Conservation (phyloP, 2,329 filamentous ascomycete genomes). For the Epichloe coenophiala region DNA sequence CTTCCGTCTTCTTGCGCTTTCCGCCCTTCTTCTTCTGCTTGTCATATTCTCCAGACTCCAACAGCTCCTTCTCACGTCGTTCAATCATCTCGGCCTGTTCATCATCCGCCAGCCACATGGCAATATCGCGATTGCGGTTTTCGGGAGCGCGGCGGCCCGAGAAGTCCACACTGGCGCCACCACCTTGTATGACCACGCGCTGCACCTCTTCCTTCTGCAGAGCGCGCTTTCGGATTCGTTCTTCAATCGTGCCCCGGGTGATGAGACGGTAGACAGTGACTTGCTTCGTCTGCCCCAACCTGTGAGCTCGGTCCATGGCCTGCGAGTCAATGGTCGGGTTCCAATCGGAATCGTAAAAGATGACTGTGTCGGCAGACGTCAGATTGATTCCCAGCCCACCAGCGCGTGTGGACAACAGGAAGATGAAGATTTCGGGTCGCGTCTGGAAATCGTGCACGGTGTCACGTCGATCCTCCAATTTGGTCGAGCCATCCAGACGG, state of each 20-base stretch:
- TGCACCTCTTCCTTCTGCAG: constrained; percentile 98
- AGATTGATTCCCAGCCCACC: constrained; percentile 97
- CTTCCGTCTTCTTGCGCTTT: constrained; percentile 40
- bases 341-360: constrained; percentile 99
- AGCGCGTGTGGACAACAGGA: constrained; percentile 87
- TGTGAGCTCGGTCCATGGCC: constrained; percentile 97
- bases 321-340: constrained; percentile 98
- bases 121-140: constrained; percentile 94
- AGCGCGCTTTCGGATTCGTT: constrained; percentile 92
- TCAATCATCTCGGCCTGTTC: constrained; percentile 92
- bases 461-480: constrained; percentile 90
- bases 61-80: constrained; percentile 75
- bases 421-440: constrained; percentile 88
- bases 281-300: constrained; percentile 88
- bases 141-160: constrained; percentile 78
- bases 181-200: constrained; percentile 88
- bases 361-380: constrained; percentile 92
- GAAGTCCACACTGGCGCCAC: constrained; percentile 87
- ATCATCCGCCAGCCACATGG: constrained; percentile 96
- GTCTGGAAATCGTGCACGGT: constrained; percentile 96
- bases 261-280: constrained; percentile 97
- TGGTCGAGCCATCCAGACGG: constrained; percentile 89
- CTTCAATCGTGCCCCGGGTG: constrained; percentile 91
- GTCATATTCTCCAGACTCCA: constrained; percentile 55
- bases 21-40: constrained; percentile 51